A percentile compares a stretch with the other conserved stretches of the same genome.
These are phyloP conservation scores for Symbiotaphrina buchneri DNA, from an alignment of 495 filamentous ascomycete species.

Conservation along the genomic window DNA sequence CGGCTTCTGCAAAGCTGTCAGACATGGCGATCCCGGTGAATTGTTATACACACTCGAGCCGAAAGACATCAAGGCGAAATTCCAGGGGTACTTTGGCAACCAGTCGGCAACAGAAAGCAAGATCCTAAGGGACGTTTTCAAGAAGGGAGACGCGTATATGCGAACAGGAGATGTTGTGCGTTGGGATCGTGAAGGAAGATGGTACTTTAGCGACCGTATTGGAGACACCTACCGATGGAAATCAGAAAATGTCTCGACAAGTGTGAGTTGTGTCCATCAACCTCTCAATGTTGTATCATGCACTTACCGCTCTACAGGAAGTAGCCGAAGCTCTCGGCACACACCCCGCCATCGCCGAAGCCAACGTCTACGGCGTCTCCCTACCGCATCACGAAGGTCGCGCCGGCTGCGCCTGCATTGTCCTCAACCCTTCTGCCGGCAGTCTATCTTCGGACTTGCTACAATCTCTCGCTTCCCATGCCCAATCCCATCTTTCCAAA, in stretches of 20 bases:
- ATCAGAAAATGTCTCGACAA: conserved; percentile 75
- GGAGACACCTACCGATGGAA: conserved; percentile 96
- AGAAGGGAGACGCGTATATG: conserved; percentile 71
- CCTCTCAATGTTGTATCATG: not conserved
- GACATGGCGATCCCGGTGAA: conserved; percentile 51
- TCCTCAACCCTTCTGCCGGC: conserved; percentile 36
- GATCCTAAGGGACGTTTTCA: conserved; percentile 55
- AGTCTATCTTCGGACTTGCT: too few species aligned
- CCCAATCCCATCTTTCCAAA: conserved; percentile 31
- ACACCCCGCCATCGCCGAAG: conserved; percentile 46
- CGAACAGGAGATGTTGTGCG: conserved; percentile 67
- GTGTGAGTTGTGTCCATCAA: conserved; percentile 8
- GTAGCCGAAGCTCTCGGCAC: conserved; percentile 50
- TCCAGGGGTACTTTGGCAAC: conserved; percentile 82
- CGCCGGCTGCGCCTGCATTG: conserved; percentile 60
- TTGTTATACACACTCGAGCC: conserved; percentile 53
- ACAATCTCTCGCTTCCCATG: conserved; percentile 34
- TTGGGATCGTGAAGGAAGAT: conserved; percentile 45
- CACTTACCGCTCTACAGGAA: conserved; percentile 21
- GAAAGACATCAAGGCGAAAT: conserved; percentile 33
- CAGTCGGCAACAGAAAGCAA: conserved; percentile 49
- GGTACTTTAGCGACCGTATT: conserved; percentile 75
- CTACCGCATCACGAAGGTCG: conserved; percentile 71
- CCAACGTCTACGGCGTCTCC: conserved; percentile 74
- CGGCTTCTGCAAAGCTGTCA: conserved; percentile 40